These are phyloP conservation scores for Kingdonia uniflora DNA, from an alignment of 164 flowering plant genomes.

Conservation along the genomic window DNA sequence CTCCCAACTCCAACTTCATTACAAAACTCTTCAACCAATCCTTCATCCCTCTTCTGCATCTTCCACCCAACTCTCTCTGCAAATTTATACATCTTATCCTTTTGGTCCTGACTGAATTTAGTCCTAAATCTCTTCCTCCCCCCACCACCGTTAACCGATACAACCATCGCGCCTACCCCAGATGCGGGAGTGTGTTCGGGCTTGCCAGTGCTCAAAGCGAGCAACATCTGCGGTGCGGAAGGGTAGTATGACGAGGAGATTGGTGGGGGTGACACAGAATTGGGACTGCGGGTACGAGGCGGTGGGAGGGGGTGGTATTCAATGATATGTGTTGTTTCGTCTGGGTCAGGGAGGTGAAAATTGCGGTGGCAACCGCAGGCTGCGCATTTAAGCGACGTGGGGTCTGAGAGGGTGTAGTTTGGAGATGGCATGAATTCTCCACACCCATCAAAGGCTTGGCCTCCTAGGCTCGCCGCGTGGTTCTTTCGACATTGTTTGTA, in stretches of 20 bases:
- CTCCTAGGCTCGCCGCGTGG: conserved; percentile 45
- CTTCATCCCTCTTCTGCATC: conserved; percentile 50
- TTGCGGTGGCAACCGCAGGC: conserved; percentile 68
- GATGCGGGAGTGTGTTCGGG: no score
- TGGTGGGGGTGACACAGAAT: conserved; percentile 33
- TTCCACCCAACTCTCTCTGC: conserved; percentile 69
- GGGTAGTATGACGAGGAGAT: conserved; percentile 21
- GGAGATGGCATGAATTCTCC: conserved; percentile 52
- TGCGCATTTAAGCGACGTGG: conserved; percentile 41
- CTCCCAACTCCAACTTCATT: conserved; percentile 46
- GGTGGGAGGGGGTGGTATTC: conserved; percentile 14
- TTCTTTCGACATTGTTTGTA: conserved; percentile 54
- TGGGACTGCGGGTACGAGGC: conserved; percentile 11
- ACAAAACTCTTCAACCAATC: conserved; percentile 45
- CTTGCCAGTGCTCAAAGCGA: conserved; percentile 34
- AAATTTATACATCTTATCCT: conserved; percentile 61
- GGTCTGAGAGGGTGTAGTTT: conserved; percentile 23
- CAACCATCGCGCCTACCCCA: no score
- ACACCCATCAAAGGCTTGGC: conserved; percentile 53
- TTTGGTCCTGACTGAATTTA: conserved; percentile 65
- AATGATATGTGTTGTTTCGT: conserved; percentile 10
- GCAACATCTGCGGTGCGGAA: conserved; percentile 44
- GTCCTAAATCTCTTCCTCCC: conserved; percentile 59
- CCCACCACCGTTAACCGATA: background rate
- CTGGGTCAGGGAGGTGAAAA: conserved; percentile 47